Conservation (phyloP, 2,329 filamentous ascomycete genomes). For the Rachicladosporium sp. region DNA sequence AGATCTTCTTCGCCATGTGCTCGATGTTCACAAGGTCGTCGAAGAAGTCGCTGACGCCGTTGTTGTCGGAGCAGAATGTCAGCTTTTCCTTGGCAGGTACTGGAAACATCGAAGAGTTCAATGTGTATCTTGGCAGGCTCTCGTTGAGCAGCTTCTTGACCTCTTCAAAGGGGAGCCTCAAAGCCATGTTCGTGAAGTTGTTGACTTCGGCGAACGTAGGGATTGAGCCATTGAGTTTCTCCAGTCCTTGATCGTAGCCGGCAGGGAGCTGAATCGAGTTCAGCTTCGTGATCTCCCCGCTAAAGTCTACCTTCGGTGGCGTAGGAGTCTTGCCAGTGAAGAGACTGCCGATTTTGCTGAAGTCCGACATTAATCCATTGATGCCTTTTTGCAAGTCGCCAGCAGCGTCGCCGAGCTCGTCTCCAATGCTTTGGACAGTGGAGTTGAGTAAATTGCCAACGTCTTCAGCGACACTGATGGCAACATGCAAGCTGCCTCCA, state of each 20-base stretch:
- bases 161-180: constrained; percentile 68
- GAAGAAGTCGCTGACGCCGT: constrained; percentile 76
- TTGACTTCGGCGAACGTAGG: constrained; percentile 75
- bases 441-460: constrained; percentile 50
- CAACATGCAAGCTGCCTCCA: constrained; percentile 63
- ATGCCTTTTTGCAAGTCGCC: constrained; percentile 38
- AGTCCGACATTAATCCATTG: constrained; percentile 42
- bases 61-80: constrained; percentile 78
- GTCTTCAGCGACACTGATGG: constrained; percentile 48
- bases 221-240: constrained; percentile 63
- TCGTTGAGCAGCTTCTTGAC: constrained; percentile 63
- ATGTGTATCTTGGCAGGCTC: constrained; percentile 59
- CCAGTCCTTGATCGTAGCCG: constrained; percentile 55
- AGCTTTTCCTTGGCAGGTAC: constrained; percentile 72
- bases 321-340: constrained; percentile 28
- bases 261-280: constrained; percentile 57
- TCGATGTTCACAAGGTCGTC: constrained; percentile 54
- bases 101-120: constrained; percentile 67
- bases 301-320: constrained; percentile 51
- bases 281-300: constrained; percentile 51
- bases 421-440: constrained; percentile 45
- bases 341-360: constrained; percentile 31
- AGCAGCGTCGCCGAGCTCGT: constrained; percentile 36
- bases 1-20: constrained; percentile 57
- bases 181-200: constrained; percentile 63